phyloP scores from a whole-genome alignment of 1,284 basidiomycete species.

The Trametes versicolor region DNA sequence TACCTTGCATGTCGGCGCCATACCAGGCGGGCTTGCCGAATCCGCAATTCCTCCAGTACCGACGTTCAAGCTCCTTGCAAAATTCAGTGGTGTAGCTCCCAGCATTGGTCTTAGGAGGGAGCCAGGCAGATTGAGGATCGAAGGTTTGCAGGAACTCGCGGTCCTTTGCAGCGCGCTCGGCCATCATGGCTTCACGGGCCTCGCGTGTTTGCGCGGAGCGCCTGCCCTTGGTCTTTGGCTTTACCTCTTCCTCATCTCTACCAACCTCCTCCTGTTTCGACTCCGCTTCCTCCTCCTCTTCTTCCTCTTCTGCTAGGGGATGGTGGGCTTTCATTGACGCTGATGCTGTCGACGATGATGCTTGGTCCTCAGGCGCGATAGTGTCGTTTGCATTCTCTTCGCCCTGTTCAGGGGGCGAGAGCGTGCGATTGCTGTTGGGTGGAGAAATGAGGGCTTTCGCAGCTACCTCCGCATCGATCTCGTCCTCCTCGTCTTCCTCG shows the following conservation, averaged over 20 bases:
- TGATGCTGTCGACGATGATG: background rate
- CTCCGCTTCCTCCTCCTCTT: slow-evolving; percentile 47
- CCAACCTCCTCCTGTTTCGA: slow-evolving; percentile 11
- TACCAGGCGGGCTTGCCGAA: slow-evolving; percentile 94
- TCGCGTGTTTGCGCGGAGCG: slow-evolving; percentile 57
- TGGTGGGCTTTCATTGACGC: slow-evolving; percentile 15
- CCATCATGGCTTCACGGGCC: slow-evolving; percentile 61
- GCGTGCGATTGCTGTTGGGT: slow-evolving; percentile 33
- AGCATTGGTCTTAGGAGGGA: slow-evolving; percentile 74
- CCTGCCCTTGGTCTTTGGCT: slow-evolving; percentile 54
- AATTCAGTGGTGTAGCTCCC: slow-evolving; percentile 88
- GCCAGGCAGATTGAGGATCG: slow-evolving; percentile 77
- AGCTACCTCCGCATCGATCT: slow-evolving; percentile 39
- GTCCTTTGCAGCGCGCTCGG: slow-evolving; percentile 64
- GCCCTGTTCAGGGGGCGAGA: slow-evolving; percentile 26
- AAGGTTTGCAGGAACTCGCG: slow-evolving; percentile 74
- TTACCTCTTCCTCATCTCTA: slow-evolving; percentile 43
- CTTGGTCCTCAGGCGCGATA: slow-evolving; percentile 33
- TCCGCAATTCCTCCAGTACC: slow-evolving; percentile 93
- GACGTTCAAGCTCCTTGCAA: slow-evolving; percentile 88
- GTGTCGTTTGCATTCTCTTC: slow-evolving; percentile 43
- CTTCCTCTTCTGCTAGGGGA: slow-evolving; percentile 26
- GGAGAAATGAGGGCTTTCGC: slow-evolving; percentile 36
- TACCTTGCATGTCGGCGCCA: slow-evolving; percentile 93
- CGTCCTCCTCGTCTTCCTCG: slow-evolving; percentile 52